Evolutionary conservation across 495 filamentous ascomycete genomes (phyloP), one percentile per base, ranked within the genome.

Genomic region (Stereocaulon alpinum): DNA sequence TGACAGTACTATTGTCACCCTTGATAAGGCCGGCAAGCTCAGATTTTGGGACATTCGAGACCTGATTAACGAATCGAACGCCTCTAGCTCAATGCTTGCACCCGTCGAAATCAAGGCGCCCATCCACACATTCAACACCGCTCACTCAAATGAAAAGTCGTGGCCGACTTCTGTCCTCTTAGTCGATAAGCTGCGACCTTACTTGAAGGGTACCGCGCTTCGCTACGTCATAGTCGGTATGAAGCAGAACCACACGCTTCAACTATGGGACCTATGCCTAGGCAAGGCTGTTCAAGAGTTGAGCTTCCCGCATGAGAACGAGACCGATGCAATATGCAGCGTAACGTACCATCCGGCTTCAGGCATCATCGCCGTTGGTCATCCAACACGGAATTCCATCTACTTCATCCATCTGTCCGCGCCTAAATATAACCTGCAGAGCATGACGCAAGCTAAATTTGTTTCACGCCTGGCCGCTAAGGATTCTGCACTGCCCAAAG

Each of bases 191-290:
- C 82, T 87, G 69, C 86, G 90, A 18, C 88, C 93, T 30, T 95
- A 91, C 69, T 80, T 83, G 69, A 93, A 88, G 71, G 86, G 86
- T 37, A 84, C 85, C 67, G 91, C 94, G 18, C 74, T 94, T 59
- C 81, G 94, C 60, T 99, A 97, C 74, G 83, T 97, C 72, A 81
- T 99, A 60, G 91, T 99, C 53, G 94, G 94, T 61, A 87, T 96
- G 79, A 97, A 96, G 75, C 94, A 97, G 71, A 99, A 99, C 71
- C 94, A 99, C 74, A 93, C 91, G 51, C 84, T 99, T 61, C 94
- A 99, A 76, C 80, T 99, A 58, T 99, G 94, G 94, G 94, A 99
- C 80, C 87, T 99, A 71, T 88, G 87, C 58, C 83, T 99, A 6
- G 84, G 84, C 57, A 96, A 94, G 74, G 86, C 91, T 32, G 93